A percentile compares a stretch with the other conserved stretches of the same genome.
Conservation (phyloP, 106 monocot genomes). For the Phalaenopsis equestris region DNA sequence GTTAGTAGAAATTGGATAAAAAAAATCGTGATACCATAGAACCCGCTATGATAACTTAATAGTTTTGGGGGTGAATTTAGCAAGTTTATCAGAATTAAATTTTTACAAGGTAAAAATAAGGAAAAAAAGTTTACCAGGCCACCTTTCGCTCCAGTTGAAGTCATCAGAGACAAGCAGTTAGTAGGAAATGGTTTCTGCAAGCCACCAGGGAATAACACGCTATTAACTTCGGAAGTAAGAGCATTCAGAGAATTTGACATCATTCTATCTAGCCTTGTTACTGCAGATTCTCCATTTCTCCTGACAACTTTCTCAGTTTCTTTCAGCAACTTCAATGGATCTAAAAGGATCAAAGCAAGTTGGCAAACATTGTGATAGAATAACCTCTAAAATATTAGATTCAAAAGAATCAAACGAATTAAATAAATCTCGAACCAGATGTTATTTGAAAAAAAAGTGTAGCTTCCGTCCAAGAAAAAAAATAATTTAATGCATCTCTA, state of each 20-base stretch:
- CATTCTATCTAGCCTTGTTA: slow-evolving; percentile 57
- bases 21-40: background rate
- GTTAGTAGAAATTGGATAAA: background rate
- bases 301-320: slow-evolving; percentile 77
- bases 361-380: background rate
- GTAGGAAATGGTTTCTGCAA: slow-evolving; percentile 59
- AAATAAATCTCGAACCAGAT: background rate
- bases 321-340: slow-evolving; percentile 45
- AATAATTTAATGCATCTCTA: background rate
- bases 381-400: background rate
- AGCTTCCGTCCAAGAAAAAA: background rate
- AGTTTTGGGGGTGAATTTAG: background rate
- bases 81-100: background rate
- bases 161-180: slow-evolving; percentile 97
- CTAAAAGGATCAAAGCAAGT: slow-evolving; percentile 17
- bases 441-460: background rate
- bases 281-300: slow-evolving; percentile 69
- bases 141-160: slow-evolving; percentile 92
- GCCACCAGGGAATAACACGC: slow-evolving; percentile 56
- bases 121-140: slow-evolving; percentile 37
- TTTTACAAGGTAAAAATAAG: background rate
- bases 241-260: slow-evolving; percentile 72
- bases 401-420: background rate
- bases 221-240: slow-evolving; percentile 70
- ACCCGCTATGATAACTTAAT: background rate